Evolutionary conservation across 23 red algal genomes (phyloP), one percentile per base, ranked within the genome.

Genomic region (Gracilaria gracilis): DNA sequence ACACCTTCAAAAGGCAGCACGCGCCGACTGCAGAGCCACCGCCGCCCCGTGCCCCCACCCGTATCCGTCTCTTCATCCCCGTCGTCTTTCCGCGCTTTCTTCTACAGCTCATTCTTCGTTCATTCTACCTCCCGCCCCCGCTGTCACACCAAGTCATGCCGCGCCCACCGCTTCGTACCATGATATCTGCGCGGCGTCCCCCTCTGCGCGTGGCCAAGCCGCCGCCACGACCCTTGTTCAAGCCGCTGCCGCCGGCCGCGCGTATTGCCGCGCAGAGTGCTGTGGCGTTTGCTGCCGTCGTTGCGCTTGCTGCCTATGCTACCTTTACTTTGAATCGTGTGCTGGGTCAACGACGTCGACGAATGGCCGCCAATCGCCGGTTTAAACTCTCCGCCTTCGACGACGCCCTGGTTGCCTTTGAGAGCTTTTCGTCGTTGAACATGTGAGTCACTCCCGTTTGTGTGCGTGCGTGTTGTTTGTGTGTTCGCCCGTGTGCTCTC

Each of bases 241-340:
- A 19, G 40, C 72, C 72, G 72, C 20, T 37, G 14, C 31, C 38
- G 42, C 72, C 72, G 9, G 64, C 64, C 64, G 72, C 72, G 42
- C 72, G 72, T 42, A 34, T 77, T 13, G 72, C 72, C 20, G 72
- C 39, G 72, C 72, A 77, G 72, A 77, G 72, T 15, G 72, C 72
- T 9, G 72, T 20, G 8, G 64, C 64, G 14, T 69, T 69, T 37
- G 33, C 27, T 1, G 72, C 46, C 39, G 23, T 77, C 3, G 46
- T 51, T 11, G 72, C 72, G 20, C 72, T 77, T 6, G 72, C 46
- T 31, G 72, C 72, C 12, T 51, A 49, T 20, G 72, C 72, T 14
- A 34, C 72, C 5, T 77, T 49, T 50, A 42, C 72, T 17, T 2
- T 51, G 21, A 49, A 77, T 37, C 40, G 40, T 14, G 9, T 34